phyloP scores from a whole-genome alignment of 768 basidiomycete species.

The Lactarius evosmus region DNA sequence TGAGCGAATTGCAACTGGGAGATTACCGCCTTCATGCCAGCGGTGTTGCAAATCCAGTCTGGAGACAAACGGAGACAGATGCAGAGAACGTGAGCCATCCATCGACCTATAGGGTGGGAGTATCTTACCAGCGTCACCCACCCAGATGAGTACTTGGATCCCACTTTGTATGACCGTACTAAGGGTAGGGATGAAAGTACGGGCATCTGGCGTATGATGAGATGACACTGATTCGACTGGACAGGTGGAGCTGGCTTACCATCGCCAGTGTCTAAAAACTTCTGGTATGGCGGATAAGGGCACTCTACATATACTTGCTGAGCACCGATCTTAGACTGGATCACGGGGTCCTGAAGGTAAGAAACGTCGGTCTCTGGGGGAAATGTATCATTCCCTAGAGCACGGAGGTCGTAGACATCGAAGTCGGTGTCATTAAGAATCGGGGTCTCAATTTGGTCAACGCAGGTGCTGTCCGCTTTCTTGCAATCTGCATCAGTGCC shows the following conservation, averaged over 20 bases:
- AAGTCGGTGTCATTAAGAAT: slow-evolving; percentile 43
- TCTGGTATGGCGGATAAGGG: slow-evolving; percentile 36
- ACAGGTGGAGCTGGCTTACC: slow-evolving; percentile 39
- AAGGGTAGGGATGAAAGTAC: neutral
- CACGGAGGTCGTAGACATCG: slow-evolving; percentile 45
- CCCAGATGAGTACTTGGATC: slow-evolving; percentile 47
- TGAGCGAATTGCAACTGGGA: slow-evolving; percentile 40
- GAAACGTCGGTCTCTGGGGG: slow-evolving; percentile 36
- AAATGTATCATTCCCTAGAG: slow-evolving; percentile 39
- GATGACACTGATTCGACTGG: neutral
- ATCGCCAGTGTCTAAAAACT: slow-evolving; percentile 42
- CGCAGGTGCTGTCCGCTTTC: slow-evolving; percentile 44
- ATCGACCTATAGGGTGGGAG: neutral
- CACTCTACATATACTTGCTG: slow-evolving; percentile 37
- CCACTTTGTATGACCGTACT: neutral
- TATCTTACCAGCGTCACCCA: slow-evolving; percentile 36
- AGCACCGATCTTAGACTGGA: slow-evolving; percentile 36
- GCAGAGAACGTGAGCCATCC: slow-evolving; percentile 40
- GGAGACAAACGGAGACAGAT: slow-evolving; percentile 27
- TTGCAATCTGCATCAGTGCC: slow-evolving; percentile 48
- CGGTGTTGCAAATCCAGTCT: slow-evolving; percentile 46
- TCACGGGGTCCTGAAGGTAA: slow-evolving; percentile 27
- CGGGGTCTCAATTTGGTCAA: slow-evolving; percentile 45
- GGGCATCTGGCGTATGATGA: slow-evolving; percentile 31
- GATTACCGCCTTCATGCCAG: slow-evolving; percentile 49